Base-by-base conservation (phyloP, 345 rosid genomes). In the Rhodamnia rubescens region DNA sequence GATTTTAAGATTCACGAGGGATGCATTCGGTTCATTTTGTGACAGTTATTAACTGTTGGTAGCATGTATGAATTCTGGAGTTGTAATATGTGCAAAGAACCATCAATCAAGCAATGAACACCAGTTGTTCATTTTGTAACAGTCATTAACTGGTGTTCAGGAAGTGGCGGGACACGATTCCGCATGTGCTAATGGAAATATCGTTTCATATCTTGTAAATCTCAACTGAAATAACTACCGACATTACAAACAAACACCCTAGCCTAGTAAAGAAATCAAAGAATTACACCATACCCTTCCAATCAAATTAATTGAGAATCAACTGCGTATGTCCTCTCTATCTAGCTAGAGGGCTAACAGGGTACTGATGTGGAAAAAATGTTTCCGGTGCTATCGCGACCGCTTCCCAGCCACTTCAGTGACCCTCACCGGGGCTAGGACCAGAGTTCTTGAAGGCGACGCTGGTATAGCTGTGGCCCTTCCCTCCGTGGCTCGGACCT, bases 391-490 rank as follows among this genome's bases (percentile, higher is more conserved):
- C 44, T 32, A 16, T 8, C 11, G 22, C 44, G 44, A 64, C 78
- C 12, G 44, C 44, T 27, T 51, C 16, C 40, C 11, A 10, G 50
- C 50, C 50, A 44, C 47, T 44, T 85, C 81, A 91, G 84, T 89
- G 92, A 32, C 90, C 92, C 59, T 81, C 87, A 18, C 90, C 89
- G 22, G 85, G 86, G 84, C 88, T 87, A 7, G 90, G 90, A 44
- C 90, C 88, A 2, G 78, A 64, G 58, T 85, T 53, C 36, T 82
- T 82, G 87, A 36, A 50, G 83, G 50, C 69, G 22, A 44, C 80
- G 20, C 32, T 24, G 7, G 87, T 18, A 81, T 18, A 55, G 16
- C 53, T 16, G 7, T 85, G 86, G 58, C 84, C 86, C n/a, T 87
- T 85, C 40, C 87, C 86, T 11, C 90, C 84, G 9, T 86, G 74